These are phyloP conservation scores for Aspergillus texensis DNA, from an alignment of 2,329 filamentous ascomycete species.

Conservation along the genomic window DNA sequence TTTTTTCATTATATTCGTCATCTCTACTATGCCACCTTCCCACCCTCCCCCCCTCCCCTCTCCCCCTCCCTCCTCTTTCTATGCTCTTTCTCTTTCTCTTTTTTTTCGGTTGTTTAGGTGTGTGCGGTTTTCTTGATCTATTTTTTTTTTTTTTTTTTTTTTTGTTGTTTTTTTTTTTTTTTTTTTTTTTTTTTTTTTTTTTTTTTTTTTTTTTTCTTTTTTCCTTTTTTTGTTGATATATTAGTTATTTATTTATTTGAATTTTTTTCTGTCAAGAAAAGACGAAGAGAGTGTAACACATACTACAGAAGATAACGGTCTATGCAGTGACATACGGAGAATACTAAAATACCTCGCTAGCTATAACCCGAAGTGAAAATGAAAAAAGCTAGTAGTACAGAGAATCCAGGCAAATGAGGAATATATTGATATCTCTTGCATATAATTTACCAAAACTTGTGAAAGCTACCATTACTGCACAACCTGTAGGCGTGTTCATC, in stretches of 20 bases:
- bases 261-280: neutral
- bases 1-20: no score
- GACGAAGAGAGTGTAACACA: neutral
- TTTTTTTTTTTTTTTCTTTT: neutral
- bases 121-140: no score
- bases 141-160: neutral
- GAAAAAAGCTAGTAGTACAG: conserved; percentile 5
- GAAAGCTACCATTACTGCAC: conserved; percentile 33
- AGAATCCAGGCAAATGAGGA: conserved; percentile 1
- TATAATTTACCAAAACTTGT: conserved; percentile 24
- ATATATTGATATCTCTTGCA: conserved; percentile 28
- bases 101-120: no score
- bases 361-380: neutral
- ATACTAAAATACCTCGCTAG: neutral
- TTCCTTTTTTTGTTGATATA: neutral
- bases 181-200: no score
- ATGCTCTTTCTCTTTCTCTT: no score
- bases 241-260: neutral
- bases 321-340: neutral
- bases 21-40: no score
- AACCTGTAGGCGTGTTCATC: conserved; percentile 30
- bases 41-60: no score
- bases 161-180: no score
- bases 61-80: no score
- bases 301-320: neutral